A percentile compares a stretch with the other conserved stretches of the same genome.
Conservation (phyloP, 805 yeast species). For the Metschnikowia koreensis region DNA sequence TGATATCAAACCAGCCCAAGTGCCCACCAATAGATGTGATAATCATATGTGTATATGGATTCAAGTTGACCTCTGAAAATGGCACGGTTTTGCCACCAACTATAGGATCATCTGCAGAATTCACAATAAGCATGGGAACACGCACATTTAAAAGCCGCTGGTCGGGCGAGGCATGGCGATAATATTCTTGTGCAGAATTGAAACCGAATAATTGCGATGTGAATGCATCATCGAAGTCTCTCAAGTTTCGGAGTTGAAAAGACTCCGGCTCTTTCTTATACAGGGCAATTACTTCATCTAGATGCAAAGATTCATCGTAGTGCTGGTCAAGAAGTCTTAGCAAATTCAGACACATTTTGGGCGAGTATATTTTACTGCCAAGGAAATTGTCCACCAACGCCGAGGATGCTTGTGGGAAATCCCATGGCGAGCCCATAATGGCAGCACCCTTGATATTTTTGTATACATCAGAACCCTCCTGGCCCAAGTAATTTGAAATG, state of each 20-base stretch:
- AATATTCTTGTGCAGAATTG: conserved; percentile 59
- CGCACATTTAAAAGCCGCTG: conserved; percentile 53
- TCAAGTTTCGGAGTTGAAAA: conserved; percentile 36
- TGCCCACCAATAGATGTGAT: conserved; percentile 73
- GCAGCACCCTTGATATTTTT: conserved; percentile 56
- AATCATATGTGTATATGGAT: conserved; percentile 58
- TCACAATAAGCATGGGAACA: conserved; percentile 61
- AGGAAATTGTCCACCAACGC: conserved; percentile 38
- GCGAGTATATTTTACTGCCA: conserved; percentile 42
- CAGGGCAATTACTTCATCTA: conserved; percentile 23
- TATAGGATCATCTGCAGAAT: conserved; percentile 68
- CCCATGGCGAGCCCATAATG: conserved; percentile 71
- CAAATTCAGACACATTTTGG: conserved; percentile 41
- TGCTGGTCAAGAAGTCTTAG: conserved; percentile 32
- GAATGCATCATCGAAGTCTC: conserved; percentile 60
- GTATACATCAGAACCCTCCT: conserved; percentile 50
- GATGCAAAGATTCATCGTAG: conserved; percentile 26
- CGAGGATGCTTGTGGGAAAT: conserved; percentile 53
- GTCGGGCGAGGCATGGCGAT: conserved; percentile 62
- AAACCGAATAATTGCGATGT: conserved; percentile 65
- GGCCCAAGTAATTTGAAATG: conserved; percentile 66
- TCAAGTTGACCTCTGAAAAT: conserved; percentile 42
- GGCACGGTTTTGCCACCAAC: conserved; percentile 56
- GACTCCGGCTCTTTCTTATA: conserved; percentile 30
- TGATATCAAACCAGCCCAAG: conserved; percentile 47